A percentile compares a stretch with the other conserved stretches of the same genome.
phyloP scores from a whole-genome alignment of 2,329 filamentous ascomycete genomes.

The Fusarium austroafricanum region DNA sequence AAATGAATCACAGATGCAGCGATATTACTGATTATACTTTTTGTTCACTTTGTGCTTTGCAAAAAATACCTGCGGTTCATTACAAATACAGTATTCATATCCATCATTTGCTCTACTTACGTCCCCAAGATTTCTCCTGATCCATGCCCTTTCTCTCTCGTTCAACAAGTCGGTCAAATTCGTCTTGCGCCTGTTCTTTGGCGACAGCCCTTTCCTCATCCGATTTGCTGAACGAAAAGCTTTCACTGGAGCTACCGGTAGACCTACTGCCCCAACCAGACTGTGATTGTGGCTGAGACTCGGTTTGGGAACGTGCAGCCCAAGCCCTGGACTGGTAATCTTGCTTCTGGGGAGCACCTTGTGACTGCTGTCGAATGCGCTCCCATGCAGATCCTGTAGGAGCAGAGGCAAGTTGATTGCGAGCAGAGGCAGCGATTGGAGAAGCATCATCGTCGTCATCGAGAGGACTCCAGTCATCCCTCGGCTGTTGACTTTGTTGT shows the following conservation, averaged over 20 bases:
- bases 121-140: slow-evolving; percentile 46
- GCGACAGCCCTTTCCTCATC: slow-evolving; percentile 54
- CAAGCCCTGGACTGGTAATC: slow-evolving; percentile 31
- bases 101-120: slow-evolving; percentile 12
- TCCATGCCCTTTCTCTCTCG: slow-evolving; percentile 53
- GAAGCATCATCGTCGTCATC: slow-evolving; percentile 57
- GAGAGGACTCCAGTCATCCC: slow-evolving; percentile 43
- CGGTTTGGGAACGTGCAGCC: slow-evolving; percentile 19
- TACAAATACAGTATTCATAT: slow-evolving; percentile 15
- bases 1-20: background rate
- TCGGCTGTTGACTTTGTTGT: slow-evolving; percentile 22
- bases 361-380: slow-evolving; percentile 53
- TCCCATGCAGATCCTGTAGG: slow-evolving; percentile 57
- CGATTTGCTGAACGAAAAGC: slow-evolving; percentile 51
- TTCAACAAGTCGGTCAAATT: slow-evolving; percentile 63
- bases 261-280: slow-evolving; percentile 47
- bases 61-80: slow-evolving; percentile 7
- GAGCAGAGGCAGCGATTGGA: slow-evolving; percentile 53
- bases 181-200: slow-evolving; percentile 61
- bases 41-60: slow-evolving; percentile 7
- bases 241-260: slow-evolving; percentile 40
- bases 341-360: slow-evolving; percentile 38
- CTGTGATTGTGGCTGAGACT: slow-evolving; percentile 29
- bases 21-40: background rate
- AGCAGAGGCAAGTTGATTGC: slow-evolving; percentile 29